Percentiles rank a stretch among this genome's conserved stretches.
These are phyloP conservation scores for Pichia sp. DNA, from an alignment of 1,139 yeast genomes.

Conservation along the genomic window DNA sequence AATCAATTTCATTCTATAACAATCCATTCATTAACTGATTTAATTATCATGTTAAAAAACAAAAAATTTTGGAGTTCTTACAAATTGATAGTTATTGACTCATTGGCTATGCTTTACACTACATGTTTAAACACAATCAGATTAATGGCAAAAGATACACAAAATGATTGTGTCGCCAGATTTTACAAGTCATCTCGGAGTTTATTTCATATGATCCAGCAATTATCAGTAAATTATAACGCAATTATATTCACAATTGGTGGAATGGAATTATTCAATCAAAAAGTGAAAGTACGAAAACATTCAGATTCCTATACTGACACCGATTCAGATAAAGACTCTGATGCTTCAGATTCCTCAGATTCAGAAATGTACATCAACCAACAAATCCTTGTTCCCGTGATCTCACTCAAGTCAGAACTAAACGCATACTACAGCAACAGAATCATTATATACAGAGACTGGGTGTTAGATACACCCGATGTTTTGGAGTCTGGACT, in stretches of 20 bases:
- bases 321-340: constrained; percentile 2
- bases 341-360: constrained; percentile 4
- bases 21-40: constrained; percentile 18
- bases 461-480: constrained; percentile 24
- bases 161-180: constrained; percentile 7
- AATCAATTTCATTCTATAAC: constrained; percentile 13
- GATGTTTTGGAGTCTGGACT: constrained; percentile 8
- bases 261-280: constrained; percentile 24
- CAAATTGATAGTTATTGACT: constrained; percentile 24
- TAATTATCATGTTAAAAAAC: constrained; percentile 21
- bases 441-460: constrained; percentile 27
- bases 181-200: constrained; percentile 10
- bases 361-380: constrained; percentile 18
- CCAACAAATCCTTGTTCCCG: constrained; percentile 28
- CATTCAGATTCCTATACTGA: constrained; percentile 12
- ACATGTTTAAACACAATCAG: not conserved
- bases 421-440: constrained; percentile 25
- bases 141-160: constrained; percentile 2
- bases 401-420: constrained; percentile 24
- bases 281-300: constrained; percentile 14
- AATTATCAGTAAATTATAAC: constrained; percentile 1
- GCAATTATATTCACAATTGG: constrained; percentile 24
- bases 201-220: constrained; percentile 8
- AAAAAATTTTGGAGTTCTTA: constrained; percentile 11
- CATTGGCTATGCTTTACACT: constrained; percentile 23